phyloP scores from a whole-genome alignment of 768 basidiomycete genomes.

The Agaricus blazei region DNA sequence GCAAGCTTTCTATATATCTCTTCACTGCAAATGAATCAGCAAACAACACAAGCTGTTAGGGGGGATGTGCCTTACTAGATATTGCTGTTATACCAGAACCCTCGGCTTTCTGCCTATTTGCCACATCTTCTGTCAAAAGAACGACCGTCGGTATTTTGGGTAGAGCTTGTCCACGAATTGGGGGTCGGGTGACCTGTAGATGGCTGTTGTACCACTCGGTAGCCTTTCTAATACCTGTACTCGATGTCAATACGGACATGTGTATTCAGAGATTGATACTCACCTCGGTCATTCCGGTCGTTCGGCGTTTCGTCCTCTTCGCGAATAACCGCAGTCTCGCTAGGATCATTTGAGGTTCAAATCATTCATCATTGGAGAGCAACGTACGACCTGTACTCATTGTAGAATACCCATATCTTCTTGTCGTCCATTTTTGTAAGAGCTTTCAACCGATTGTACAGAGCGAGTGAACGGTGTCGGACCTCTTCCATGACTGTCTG shows the following conservation, averaged over 20 bases:
- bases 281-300: slow-evolving; percentile 92
- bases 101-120: slow-evolving; percentile 74
- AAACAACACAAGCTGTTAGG: too few species aligned
- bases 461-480: slow-evolving; percentile 85
- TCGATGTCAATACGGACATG: background rate
- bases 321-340: slow-evolving; percentile 76
- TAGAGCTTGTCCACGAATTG: slow-evolving; percentile 43
- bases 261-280: slow-evolving; percentile 5
- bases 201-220: slow-evolving; percentile 85
- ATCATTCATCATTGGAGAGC: background rate
- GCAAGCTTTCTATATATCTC: slow-evolving; percentile 76
- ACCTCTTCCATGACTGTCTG: slow-evolving; percentile 98
- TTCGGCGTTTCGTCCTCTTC: slow-evolving; percentile 83
- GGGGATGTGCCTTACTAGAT: slow-evolving; percentile 44
- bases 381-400: slow-evolving; percentile 78
- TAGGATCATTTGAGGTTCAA: slow-evolving; percentile 20
- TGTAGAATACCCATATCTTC: slow-evolving; percentile 79
- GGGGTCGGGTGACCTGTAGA: slow-evolving; percentile 47
- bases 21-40: slow-evolving; percentile 40
- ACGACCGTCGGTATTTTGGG: slow-evolving; percentile 56
- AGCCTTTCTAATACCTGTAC: slow-evolving; percentile 80
- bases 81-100: slow-evolving; percentile 52
- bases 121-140: slow-evolving; percentile 86
- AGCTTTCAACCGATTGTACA: slow-evolving; percentile 88
- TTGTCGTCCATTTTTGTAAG: slow-evolving; percentile 84